phyloP scores from a whole-genome alignment of 73 alveolate genomes.

The Tetrahymena elliotti region DNA sequence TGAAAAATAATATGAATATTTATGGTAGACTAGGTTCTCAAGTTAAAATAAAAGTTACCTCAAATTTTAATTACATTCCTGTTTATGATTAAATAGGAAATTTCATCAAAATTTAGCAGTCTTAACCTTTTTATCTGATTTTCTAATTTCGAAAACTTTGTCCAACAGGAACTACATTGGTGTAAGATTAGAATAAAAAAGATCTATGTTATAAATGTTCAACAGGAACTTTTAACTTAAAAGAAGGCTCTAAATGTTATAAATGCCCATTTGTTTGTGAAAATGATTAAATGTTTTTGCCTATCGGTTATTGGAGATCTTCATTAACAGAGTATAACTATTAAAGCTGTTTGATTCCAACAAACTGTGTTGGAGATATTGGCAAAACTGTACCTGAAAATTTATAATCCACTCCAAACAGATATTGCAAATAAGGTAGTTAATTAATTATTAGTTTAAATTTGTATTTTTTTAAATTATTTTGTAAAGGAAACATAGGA shows the following conservation, averaged over 20 bases:
- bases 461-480: too few species aligned
- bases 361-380: neutral
- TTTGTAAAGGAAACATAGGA: neutral
- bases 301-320: neutral
- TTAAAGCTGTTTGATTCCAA: neutral
- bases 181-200: neutral
- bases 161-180: neutral
- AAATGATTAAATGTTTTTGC: neutral
- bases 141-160: neutral
- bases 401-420: neutral
- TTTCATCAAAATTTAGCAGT: neutral
- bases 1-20: too few species aligned
- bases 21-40: neutral
- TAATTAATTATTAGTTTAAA: too few species aligned
- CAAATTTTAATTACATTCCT: neutral
- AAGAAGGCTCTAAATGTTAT: neutral
- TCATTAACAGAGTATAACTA: neutral
- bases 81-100: neutral
- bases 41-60: neutral
- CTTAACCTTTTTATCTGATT: neutral
- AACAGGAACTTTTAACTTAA: neutral
- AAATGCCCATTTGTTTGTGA: neutral
- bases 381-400: neutral
- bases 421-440: neutral
- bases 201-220: neutral